A percentile compares a stretch with the other conserved stretches of the same genome.
These are phyloP conservation scores for Penicillium paxilli DNA, from an alignment of 495 filamentous ascomycete genomes.

Conservation along the genomic window DNA sequence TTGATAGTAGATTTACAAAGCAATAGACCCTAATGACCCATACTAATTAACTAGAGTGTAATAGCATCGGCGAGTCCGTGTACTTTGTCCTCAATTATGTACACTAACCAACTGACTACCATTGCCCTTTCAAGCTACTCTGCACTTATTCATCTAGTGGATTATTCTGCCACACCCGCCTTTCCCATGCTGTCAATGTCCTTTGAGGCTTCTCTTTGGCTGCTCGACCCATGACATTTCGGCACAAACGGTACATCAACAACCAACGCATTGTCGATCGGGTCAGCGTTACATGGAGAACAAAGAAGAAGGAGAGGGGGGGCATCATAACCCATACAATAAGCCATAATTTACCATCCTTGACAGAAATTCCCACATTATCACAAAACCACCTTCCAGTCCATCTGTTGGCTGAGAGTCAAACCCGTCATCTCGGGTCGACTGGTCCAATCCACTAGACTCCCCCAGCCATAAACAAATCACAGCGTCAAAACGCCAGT, in stretches of 20 bases:
- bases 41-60: background rate
- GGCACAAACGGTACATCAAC: no score
- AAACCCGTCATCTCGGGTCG: background rate
- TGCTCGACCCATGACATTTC: no score
- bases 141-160: no score
- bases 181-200: no score
- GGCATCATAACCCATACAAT: no score
- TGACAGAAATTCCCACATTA: background rate
- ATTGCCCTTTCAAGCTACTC: background rate
- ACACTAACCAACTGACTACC: background rate
- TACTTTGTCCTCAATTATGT: background rate
- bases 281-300: background rate
- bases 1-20: no score
- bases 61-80: conserved; percentile 17
- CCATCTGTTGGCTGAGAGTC: background rate
- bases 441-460: background rate
- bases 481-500: background rate
- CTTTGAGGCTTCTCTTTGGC: no score
- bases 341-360: no score
- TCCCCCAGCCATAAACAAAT: background rate
- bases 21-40: background rate
- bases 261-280: background rate
- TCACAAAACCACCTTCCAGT: background rate
- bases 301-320: no score
- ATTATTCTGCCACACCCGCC: background rate